Evolutionary conservation across 1,284 basidiomycete genomes (phyloP), one percentile per base, ranked within the genome.

Genomic region (Boletus calvinii): DNA sequence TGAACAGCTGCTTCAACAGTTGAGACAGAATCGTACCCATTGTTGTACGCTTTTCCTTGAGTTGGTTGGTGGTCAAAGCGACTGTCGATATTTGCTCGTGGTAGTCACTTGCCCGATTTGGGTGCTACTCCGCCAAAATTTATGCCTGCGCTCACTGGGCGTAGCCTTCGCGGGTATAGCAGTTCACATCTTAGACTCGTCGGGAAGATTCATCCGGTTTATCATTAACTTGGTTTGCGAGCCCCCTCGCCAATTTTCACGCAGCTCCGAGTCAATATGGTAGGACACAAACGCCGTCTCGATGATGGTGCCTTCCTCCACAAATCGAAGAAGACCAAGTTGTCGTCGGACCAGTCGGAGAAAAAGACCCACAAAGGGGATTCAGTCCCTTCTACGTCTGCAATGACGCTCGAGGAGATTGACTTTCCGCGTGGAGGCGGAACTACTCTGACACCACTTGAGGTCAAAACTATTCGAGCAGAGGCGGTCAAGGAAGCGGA

Each of bases 341-440:
- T 73, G 15, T 57, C 56, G 13, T 66, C 66, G 26, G 65, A 66
- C 41, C 59, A 52, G 48, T 46, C 61, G 54, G 59, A 49, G 38
- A 63, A 52, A 63, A 70, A 58, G 62, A 66, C 47, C 52, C 57
- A 17, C 64, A 66, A 56, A 24, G 58, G 58, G 13, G 61, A 67
- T 31, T 48, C 64, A 6, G 48, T 58, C 0, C 60, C 68, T 42
- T 60, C 64, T 11, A 53, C 62, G 11, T 77, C 79, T 20, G 71
- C 70, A 46, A 68, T 86, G 38, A 71, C 80, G 35, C 61, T 77
- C 38, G 88, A 93, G 41, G 92, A 96, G 65, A 83, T 94, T 54
- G 94, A 98, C 72, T 99, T 98, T 70, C 95, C 95, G 42, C 84
- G 97, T 63, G 97, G 96, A 40, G 89, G 89, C 32, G 89, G 90